Conservation (phyloP, 306 rosid species). For the Citrullus colocynthis region DNA sequence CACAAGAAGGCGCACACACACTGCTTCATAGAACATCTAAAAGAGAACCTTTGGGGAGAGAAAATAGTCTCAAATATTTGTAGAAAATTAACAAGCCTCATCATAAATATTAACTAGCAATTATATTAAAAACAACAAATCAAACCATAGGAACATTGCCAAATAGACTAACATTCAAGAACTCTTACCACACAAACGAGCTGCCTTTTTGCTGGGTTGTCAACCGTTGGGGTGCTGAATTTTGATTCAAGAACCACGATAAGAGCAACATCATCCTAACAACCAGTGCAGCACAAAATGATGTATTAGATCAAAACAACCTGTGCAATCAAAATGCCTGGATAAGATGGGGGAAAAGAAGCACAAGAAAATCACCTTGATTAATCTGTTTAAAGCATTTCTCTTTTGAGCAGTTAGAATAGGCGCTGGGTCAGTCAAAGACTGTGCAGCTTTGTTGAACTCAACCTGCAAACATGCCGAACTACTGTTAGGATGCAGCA, state of each 20-base stretch:
- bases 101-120: background rate
- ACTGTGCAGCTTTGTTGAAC: constrained; percentile 94
- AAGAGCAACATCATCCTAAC: constrained; percentile 90
- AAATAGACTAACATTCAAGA: background rate
- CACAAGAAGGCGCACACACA: background rate
- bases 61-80: background rate
- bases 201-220: constrained; percentile 79
- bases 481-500: constrained; percentile 5
- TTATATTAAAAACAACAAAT: background rate
- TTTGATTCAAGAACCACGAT: constrained; percentile 93
- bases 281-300: constrained; percentile 8
- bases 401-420: constrained; percentile 79
- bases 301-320: background rate
- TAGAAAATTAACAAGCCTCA: background rate
- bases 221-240: constrained; percentile 65
- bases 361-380: constrained; percentile 44
- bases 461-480: constrained; percentile 64
- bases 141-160: background rate
- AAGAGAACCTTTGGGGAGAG: background rate
- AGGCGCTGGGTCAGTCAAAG: constrained; percentile 71
- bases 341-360: background rate
- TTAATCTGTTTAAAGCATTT: constrained; percentile 75
- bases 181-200: constrained; percentile 91
- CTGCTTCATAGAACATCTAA: background rate
- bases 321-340: background rate